Evolutionary conservation across 495 filamentous ascomycete species (phyloP).

Genomic region (Annulohypoxylon moriforme): DNA sequence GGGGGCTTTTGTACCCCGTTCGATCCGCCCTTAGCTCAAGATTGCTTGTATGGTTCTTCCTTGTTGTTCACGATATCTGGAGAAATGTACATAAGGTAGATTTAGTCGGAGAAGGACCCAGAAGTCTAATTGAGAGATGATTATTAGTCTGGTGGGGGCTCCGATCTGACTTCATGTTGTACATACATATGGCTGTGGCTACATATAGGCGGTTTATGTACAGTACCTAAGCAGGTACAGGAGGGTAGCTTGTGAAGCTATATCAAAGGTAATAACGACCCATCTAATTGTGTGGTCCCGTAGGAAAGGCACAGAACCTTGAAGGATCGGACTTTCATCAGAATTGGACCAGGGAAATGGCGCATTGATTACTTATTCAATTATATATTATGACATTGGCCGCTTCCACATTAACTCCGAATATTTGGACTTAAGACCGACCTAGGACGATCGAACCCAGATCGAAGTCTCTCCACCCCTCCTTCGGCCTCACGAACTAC

Average conservation of each 20-base stretch:
- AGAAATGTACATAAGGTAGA: conserved; percentile 4
- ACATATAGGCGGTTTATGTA: neutral
- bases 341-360: conserved; percentile 8
- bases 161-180: neutral
- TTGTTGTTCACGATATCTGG: conserved; percentile 10
- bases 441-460: neutral
- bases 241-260: neutral
- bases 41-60: conserved; percentile 1
- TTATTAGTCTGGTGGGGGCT: neutral
- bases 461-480: conserved; percentile 20
- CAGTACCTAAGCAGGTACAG: neutral
- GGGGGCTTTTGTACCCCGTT: conserved; percentile 18
- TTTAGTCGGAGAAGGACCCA: neutral
- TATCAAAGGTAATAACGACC: neutral
- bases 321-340: conserved; percentile 19
- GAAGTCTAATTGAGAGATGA: neutral
- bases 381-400: neutral
- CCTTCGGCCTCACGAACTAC: conserved; percentile 6
- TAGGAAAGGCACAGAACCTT: neutral
- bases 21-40: neutral
- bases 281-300: neutral
- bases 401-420: conserved; percentile 33
- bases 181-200: neutral
- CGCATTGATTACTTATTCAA: neutral
- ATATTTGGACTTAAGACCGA: conserved; percentile 14